Conservation (phyloP, 2,329 filamentous ascomycete genomes). For the Cadophora malorum region DNA sequence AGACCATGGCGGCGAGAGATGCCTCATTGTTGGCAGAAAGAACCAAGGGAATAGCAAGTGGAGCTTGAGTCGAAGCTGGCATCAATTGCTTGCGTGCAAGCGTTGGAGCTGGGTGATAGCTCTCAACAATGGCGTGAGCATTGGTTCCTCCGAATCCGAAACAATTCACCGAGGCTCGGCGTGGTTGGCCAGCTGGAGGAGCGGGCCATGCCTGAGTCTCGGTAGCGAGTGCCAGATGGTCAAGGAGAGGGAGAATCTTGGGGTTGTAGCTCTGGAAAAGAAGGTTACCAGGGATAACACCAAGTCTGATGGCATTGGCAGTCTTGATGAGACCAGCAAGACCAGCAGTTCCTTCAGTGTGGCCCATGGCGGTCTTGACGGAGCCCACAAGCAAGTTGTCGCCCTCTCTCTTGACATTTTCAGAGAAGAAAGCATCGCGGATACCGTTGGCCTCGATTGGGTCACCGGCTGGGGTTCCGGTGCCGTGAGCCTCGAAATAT, state of each 20-base stretch:
- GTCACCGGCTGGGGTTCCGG: constrained; percentile 39
- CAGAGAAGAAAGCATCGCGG: constrained; percentile 25
- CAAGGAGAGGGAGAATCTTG: constrained; percentile 37
- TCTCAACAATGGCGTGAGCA: constrained; percentile 37
- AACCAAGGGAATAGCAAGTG: constrained; percentile 23
- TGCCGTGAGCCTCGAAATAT: constrained; percentile 37
- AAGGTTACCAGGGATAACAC: constrained; percentile 45
- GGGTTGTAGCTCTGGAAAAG: constrained; percentile 32
- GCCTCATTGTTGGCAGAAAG: constrained; percentile 27
- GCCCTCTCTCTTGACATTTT: constrained; percentile 20
- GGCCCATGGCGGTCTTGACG: constrained; percentile 43
- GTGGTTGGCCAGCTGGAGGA: constrained; percentile 23
- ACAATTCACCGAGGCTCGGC: constrained; percentile 39
- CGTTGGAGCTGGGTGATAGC: constrained; percentile 57
- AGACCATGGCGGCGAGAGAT: constrained; percentile 25
- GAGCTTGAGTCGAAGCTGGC: constrained; percentile 18
- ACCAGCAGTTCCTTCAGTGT: constrained; percentile 39
- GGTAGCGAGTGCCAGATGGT: constrained; percentile 27
- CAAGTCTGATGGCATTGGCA: constrained; percentile 42
- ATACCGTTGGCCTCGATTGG: constrained; percentile 31
- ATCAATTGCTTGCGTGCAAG: constrained; percentile 53
- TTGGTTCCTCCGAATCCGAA: constrained; percentile 43
- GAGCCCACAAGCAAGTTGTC: constrained; percentile 31
- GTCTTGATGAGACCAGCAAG: constrained; percentile 39
- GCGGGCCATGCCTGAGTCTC: constrained; percentile 32